A percentile compares a stretch with the other conserved stretches of the same genome.
Evolutionary conservation across 495 filamentous ascomycete species (phyloP).

Genomic region (Trypethelium eluteriae): DNA sequence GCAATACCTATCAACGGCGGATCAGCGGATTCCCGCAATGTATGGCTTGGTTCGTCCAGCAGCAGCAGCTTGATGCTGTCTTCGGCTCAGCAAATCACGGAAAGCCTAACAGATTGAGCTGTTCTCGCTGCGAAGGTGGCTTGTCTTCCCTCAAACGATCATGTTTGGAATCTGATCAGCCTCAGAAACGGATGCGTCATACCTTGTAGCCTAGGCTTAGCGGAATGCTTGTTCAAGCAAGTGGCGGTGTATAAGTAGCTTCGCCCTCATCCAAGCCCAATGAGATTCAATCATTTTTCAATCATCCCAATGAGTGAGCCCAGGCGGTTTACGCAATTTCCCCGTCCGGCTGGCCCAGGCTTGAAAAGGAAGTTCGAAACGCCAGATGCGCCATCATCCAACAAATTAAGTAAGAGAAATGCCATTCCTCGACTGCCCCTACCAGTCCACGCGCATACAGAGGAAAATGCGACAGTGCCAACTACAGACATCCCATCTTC

Average conservation of each 20-base stretch:
- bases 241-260: not conserved
- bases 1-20: not conserved
- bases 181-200: not conserved
- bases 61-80: constrained; percentile 7
- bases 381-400: too few species aligned
- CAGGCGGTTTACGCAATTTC: too few species aligned
- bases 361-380: too few species aligned
- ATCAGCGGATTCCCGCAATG: constrained; percentile 15
- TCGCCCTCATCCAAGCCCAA: too few species aligned
- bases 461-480: too few species aligned
- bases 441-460: not conserved
- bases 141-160: not conserved
- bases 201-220: not conserved
- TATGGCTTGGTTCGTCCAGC: constrained; percentile 13
- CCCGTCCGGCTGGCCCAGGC: too few species aligned
- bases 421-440: not conserved
- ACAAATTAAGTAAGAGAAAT: too few species aligned
- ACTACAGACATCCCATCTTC: too few species aligned
- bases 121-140: not conserved
- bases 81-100: constrained; percentile 10
- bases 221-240: not conserved
- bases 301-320: too few species aligned
- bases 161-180: not conserved
- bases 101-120: not conserved
- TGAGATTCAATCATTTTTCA: too few species aligned